A percentile compares a stretch with the other conserved stretches of the same genome.
These are phyloP conservation scores for Lactarius indigo DNA, from an alignment of 768 basidiomycete species.

Conservation along the genomic window DNA sequence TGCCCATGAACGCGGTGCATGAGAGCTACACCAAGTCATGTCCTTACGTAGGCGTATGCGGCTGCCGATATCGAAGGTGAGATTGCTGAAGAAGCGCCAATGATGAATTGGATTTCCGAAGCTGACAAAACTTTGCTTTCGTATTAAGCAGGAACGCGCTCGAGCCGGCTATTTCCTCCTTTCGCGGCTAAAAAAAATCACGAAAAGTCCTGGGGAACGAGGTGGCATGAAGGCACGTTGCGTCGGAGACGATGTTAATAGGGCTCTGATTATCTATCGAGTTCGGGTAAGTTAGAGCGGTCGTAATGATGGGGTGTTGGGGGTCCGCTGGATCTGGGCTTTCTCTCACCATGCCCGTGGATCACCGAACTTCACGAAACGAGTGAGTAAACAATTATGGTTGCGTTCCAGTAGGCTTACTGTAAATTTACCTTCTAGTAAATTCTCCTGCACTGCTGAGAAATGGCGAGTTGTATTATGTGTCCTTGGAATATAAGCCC, in stretches of 20 bases:
- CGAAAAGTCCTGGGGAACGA: not conserved
- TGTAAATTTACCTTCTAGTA: not conserved
- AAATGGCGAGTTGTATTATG: not conserved
- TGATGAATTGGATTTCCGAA: not conserved
- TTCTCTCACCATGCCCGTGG: conserved; percentile 17
- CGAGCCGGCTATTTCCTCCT: conserved; percentile 10
- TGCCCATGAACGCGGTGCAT: not conserved
- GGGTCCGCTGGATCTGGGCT: conserved; percentile 2
- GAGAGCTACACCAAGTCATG: not conserved
- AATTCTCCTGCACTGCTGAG: not conserved
- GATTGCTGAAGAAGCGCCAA: not conserved
- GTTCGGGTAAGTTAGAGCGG: conserved; percentile 1
- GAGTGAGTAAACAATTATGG: not conserved
- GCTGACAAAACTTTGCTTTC: not conserved
- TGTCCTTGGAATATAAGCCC: not conserved
- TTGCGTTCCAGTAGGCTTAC: not conserved
- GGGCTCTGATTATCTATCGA: not conserved
- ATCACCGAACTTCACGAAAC: conserved; percentile 1
- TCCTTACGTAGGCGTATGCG: not conserved
- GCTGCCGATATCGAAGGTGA: not conserved
- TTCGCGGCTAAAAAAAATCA: conserved; percentile 4
- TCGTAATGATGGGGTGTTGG: conserved; percentile 1
- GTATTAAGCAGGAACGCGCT: not conserved
- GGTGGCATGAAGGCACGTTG: not conserved
- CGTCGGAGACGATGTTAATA: not conserved